Conservation (phyloP, 176 grass and related monocot genomes). For the Urochloa ruziziensis region DNA sequence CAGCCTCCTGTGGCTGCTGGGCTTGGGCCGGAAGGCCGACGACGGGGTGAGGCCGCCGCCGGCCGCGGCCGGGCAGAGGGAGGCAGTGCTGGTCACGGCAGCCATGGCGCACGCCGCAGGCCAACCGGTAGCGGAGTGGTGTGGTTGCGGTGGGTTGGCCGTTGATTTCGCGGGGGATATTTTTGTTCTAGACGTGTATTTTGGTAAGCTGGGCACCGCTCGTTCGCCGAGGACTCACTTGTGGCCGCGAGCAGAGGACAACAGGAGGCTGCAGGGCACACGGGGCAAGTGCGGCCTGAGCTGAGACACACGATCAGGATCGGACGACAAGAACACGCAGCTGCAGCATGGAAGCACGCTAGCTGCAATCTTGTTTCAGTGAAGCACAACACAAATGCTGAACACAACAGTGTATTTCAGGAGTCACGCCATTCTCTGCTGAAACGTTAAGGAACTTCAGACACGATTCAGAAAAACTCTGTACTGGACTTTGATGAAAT, state of each 20-base stretch:
- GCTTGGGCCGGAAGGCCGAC: background rate
- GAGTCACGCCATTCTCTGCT: too few relatives aligned
- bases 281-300: background rate
- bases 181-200: too few relatives aligned
- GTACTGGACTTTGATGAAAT: too few relatives aligned
- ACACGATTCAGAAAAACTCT: too few relatives aligned
- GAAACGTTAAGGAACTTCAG: too few relatives aligned
- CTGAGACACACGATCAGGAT: background rate
- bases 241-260: background rate
- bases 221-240: background rate
- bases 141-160: background rate
- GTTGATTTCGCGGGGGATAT: background rate
- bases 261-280: background rate
- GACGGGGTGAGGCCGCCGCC: background rate
- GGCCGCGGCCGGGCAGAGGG: constrained; percentile 21
- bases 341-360: background rate
- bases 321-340: background rate
- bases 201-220: too few relatives aligned
- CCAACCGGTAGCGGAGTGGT: background rate
- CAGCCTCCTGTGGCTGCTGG: background rate
- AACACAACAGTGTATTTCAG: too few relatives aligned
- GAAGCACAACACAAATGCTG: background rate
- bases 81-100: constrained; percentile 29
- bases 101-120: constrained; percentile 20
- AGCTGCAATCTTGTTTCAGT: background rate